A percentile compares a stretch with the other conserved stretches of the same genome.
phyloP scores from a whole-genome alignment of 495 filamentous ascomycete species.

The Penicillium roqueforti region DNA sequence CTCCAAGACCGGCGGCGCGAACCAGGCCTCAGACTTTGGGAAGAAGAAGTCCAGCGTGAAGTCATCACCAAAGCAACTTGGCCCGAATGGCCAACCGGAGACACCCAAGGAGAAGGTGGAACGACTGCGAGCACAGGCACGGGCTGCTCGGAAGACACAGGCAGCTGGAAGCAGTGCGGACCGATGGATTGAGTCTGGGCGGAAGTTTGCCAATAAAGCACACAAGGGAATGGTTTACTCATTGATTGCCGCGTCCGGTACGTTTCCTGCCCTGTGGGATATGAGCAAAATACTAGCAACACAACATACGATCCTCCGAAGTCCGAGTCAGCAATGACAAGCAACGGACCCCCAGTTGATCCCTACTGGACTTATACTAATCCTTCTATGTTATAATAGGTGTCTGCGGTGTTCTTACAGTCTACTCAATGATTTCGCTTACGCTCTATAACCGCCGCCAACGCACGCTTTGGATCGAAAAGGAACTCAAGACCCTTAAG shows the following conservation, averaged over 20 bases:
- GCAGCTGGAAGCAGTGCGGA: slow-evolving; percentile 59
- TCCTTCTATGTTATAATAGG: slow-evolving; percentile 40
- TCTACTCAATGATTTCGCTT: slow-evolving; percentile 82
- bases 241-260: slow-evolving; percentile 79
- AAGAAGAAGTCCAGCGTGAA: slow-evolving; percentile 19
- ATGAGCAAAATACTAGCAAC: neutral
- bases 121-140: slow-evolving; percentile 76
- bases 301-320: neutral
- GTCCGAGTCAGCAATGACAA: slow-evolving; percentile 1
- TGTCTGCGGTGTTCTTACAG: slow-evolving; percentile 65
- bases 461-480: slow-evolving; percentile 60
- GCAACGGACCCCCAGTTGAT: neutral
- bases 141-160: slow-evolving; percentile 61
- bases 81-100: slow-evolving; percentile 49
- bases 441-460: slow-evolving; percentile 77
- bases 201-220: slow-evolving; percentile 74
- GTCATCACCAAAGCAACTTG: slow-evolving; percentile 19
- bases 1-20: slow-evolving; percentile 53
- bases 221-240: slow-evolving; percentile 72
- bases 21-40: slow-evolving; percentile 37
- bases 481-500: slow-evolving; percentile 56
- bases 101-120: slow-evolving; percentile 87
- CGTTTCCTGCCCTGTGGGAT: slow-evolving; percentile 16
- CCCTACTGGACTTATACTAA: neutral
- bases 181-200: slow-evolving; percentile 58